phyloP scores from a whole-genome alignment of 495 filamentous ascomycete species.

The Hypoxylon cercidicola region DNA sequence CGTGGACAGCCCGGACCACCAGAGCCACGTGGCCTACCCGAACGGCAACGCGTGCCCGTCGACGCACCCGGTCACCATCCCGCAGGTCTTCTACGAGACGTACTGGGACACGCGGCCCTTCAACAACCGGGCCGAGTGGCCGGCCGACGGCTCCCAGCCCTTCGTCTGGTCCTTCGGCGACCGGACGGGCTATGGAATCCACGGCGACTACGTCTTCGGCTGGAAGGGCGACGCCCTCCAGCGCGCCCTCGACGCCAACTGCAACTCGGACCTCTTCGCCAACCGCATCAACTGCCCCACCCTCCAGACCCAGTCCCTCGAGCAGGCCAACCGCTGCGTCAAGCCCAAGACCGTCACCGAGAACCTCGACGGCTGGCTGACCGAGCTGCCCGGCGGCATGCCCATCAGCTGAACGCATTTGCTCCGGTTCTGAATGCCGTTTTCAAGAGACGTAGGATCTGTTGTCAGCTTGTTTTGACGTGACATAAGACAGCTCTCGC shows the following conservation, averaged over 20 bases:
- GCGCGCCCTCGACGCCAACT: slow-evolving; percentile 53
- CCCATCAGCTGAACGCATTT: slow-evolving; percentile 31
- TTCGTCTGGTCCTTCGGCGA: slow-evolving; percentile 58
- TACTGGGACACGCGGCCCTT: slow-evolving; percentile 56
- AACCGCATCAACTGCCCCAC: slow-evolving; percentile 53
- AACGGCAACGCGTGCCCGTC: slow-evolving; percentile 63
- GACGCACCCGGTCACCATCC: slow-evolving; percentile 67
- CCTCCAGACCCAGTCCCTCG: slow-evolving; percentile 50
- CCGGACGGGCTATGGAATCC: slow-evolving; percentile 52
- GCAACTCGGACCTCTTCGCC: slow-evolving; percentile 49
- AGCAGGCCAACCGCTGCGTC: slow-evolving; percentile 51
- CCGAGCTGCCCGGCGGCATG: slow-evolving; percentile 47
- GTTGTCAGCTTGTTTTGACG: not conserved
- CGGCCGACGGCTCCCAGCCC: slow-evolving; percentile 50
- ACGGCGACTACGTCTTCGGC: slow-evolving; percentile 58
- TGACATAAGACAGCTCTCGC: not conserved
- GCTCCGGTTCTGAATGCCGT: not conserved
- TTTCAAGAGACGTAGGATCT: not conserved
- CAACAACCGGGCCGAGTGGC: slow-evolving; percentile 53
- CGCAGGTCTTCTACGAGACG: slow-evolving; percentile 74
- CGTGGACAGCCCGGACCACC: slow-evolving; percentile 54
- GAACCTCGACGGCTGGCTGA: slow-evolving; percentile 47
- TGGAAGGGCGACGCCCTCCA: slow-evolving; percentile 58
- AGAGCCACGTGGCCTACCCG: slow-evolving; percentile 56
- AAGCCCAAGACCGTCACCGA: slow-evolving; percentile 48